Base-by-base conservation (phyloP, 2,329 filamentous ascomycete genomes). In the Diaporthe citrichinensis region DNA sequence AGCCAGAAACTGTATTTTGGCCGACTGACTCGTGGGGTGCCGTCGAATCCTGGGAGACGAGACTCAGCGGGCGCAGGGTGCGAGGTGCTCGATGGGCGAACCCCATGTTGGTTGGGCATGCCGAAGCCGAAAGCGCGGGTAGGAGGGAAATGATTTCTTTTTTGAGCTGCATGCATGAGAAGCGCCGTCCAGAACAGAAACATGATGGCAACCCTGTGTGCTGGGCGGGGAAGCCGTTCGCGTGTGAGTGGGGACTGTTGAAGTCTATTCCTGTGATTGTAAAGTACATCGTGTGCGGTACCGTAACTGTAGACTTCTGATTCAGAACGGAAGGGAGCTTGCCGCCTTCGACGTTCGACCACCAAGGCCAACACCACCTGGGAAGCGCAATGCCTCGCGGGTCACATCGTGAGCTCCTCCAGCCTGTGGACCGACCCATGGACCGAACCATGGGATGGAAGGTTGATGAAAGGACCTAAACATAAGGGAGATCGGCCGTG, bases 151-250 rank as follows among this genome's bases (percentile, higher is more conserved):
- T 57, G 65, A 31, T 46, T 57, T 12, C 68, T 65, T 36, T 41
- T 73, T 57, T 31, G n/a, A 73, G 53, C 76, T 46, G 53, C 61
- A 58, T 76, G 73, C 75, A 72, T 72, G 28, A 65, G 72, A 72
- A 71, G 73, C 73, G 69, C 73, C 61, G 57, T 71, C 57, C 71
- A 69, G 49, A 58, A 59, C 67, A 65, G 71, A 73, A 73, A 57
- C 58, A 61, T 41, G 57, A 74, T 65, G 59, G 59, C 41, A 65
- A 74, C 59, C 41, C 55, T 34, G 72, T 55, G 36, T 39, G 71
- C 58, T 65, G 61, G 61, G 55, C 71, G 71, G 71, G 71, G 71
- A 73, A 65, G 55, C 71, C 59, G 49, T 65, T 73, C 71, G 71
- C 71, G 58, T 73, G 71, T 73, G 71, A 65, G 71, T 73, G 71